Evolutionary conservation across 768 basidiomycete species (phyloP), one percentile per base, ranked within the genome.

Genomic region (Ephemerocybe angulata): DNA sequence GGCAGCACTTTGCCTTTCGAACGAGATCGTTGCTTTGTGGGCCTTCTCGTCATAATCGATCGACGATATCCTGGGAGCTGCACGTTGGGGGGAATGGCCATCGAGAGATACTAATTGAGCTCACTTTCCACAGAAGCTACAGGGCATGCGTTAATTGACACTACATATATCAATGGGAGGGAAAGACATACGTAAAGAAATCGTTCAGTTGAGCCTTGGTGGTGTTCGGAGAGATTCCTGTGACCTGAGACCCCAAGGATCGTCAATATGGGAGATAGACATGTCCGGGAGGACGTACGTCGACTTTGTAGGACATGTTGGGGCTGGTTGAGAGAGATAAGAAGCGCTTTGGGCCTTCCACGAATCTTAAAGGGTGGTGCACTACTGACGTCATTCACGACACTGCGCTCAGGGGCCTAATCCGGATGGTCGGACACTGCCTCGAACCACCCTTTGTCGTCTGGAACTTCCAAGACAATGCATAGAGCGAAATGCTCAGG

Each of bases 101-200:
- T 22, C 35, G 29, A 33, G 29, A 42, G 21, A 21, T 54, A 35
- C 4, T 33, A 28, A 28, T 42, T 11, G 41, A 30, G 64, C 81
- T 64, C 64, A 86, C 86, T 83, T 87, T 75, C 94, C 94, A 66
- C 93, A 97, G 73, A 96, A 97, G 2, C 89, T 90, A 57, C 7
- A 30, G 35, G 7, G 43, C 60, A 50, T 25, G 43, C 52, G 60
- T 29, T 58, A 43, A 35, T 22, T 5, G 21, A n/a, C 53, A 31
- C 22, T 15, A n/a, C 21, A 11, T 31, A 56, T 17, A 56, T 54
- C n/a, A 4, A 33, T 47, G 24, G 35, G 53, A 50, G 52, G n/a
- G 50, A 37, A 17, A 53, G 40, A 70, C 83, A 42, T 75, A 90
- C 89, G 84, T 79, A 76, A 93, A 92, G 72, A 89, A 93, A 58